Evolutionary conservation across 2,329 filamentous ascomycete species (phyloP).

Genomic region (Ceratocystis alfenasii): DNA sequence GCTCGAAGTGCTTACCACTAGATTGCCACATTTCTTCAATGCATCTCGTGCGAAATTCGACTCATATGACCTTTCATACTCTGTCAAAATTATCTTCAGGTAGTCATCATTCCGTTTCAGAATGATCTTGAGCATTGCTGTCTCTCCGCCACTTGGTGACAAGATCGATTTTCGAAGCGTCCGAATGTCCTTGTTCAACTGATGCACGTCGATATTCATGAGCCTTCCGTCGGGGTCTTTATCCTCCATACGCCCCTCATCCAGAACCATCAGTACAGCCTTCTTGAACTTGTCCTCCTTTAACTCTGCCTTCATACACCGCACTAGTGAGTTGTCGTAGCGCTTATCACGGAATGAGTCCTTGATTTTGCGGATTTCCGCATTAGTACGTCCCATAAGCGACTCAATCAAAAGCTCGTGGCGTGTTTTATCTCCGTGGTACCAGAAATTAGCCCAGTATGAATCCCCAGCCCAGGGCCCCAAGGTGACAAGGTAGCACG

Average conservation of each 20-base stretch:
- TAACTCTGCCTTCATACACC: conserved; percentile 84
- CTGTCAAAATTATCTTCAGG: conserved; percentile 62
- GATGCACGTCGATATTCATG: conserved; percentile 44
- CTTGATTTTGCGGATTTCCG: conserved; percentile 80
- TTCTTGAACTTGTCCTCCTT: conserved; percentile 94
- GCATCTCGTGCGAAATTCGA: conserved; percentile 82
- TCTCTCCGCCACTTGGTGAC: conserved; percentile 72
- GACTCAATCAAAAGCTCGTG: conserved; percentile 86
- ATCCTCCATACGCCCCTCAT: conserved; percentile 76
- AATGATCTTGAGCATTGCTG: conserved; percentile 74
- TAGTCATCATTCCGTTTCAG: conserved; percentile 70
- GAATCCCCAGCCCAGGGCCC: conserved; percentile 87
- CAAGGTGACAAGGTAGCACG: conserved; percentile 77
- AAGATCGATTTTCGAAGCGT: conserved; percentile 56
- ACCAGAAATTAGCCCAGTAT: conserved; percentile 98
- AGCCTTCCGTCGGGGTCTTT: conserved; percentile 50
- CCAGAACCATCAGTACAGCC: conserved; percentile 71
- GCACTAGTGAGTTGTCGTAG: conserved; percentile 66
- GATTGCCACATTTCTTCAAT: conserved; percentile 75
- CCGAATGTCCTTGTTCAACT: conserved; percentile 60
- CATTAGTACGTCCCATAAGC: conserved; percentile 78
- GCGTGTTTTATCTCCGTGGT: conserved; percentile 72
- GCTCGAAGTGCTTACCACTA: conserved; percentile 58
- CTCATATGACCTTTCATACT: conserved; percentile 61
- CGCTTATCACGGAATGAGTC: conserved; percentile 83